phyloP scores from a whole-genome alignment of 1,139 yeast genomes.

The Taphrina betulina region DNA sequence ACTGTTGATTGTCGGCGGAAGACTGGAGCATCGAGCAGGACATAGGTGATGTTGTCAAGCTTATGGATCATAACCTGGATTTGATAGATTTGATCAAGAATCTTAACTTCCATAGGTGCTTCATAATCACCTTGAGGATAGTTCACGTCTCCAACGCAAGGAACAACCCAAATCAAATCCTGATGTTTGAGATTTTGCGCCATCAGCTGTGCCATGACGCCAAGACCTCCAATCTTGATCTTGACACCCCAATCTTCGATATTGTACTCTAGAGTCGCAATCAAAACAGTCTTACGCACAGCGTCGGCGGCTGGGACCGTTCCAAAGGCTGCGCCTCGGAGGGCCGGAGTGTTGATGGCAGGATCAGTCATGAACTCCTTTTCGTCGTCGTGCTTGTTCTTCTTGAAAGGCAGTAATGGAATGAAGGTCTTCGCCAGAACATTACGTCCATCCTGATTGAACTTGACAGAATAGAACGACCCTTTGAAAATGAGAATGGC shows the following conservation, averaged over 20 bases:
- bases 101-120: slow-evolving; percentile 35
- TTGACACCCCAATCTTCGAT: slow-evolving; percentile 35
- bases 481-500: slow-evolving; percentile 33
- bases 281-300: slow-evolving; percentile 32
- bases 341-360: slow-evolving; percentile 20
- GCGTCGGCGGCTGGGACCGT: slow-evolving; percentile 1
- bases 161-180: slow-evolving; percentile 36
- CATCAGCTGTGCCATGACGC: slow-evolving; percentile 37
- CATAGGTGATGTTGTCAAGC: slow-evolving; percentile 35
- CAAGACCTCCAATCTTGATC: slow-evolving; percentile 36
- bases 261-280: slow-evolving; percentile 35
- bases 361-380: slow-evolving; percentile 28
- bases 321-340: slow-evolving; percentile 16
- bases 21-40: slow-evolving; percentile 35
- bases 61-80: slow-evolving; percentile 33
- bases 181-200: slow-evolving; percentile 33
- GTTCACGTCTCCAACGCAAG: slow-evolving; percentile 34
- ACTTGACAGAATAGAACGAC: slow-evolving; percentile 34
- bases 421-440: slow-evolving; percentile 27
- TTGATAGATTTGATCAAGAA: slow-evolving; percentile 34
- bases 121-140: slow-evolving; percentile 34
- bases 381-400: slow-evolving; percentile 15
- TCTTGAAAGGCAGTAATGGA: slow-evolving; percentile 27
- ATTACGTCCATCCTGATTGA: slow-evolving; percentile 33
- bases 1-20: slow-evolving; percentile 32